Conservation (phyloP, 768 basidiomycete genomes). For the Podaxis sp. region DNA sequence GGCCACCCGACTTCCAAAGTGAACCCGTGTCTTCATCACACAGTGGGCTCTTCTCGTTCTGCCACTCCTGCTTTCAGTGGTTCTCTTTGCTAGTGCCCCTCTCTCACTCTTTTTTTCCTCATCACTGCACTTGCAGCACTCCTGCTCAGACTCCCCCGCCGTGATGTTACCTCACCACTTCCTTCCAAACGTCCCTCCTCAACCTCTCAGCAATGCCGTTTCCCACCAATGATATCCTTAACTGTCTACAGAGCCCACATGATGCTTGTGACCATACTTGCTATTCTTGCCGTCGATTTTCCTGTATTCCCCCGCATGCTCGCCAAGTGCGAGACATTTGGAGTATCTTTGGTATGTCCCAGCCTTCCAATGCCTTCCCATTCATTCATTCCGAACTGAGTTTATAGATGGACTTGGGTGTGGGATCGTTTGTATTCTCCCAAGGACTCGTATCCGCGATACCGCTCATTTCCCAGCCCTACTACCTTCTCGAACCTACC, state of each 20-base stretch:
- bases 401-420: slow-evolving; percentile 92
- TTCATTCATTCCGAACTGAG: slow-evolving; percentile 6
- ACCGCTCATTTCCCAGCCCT: slow-evolving; percentile 67
- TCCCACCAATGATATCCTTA: slow-evolving; percentile 69
- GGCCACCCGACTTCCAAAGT: slow-evolving; percentile 46
- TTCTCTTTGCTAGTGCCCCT: slow-evolving; percentile 65
- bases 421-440: slow-evolving; percentile 96
- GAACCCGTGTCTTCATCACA: slow-evolving; percentile 37
- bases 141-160: slow-evolving; percentile 43
- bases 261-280: slow-evolving; percentile 91
- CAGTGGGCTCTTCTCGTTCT: slow-evolving; percentile 70
- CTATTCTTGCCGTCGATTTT: slow-evolving; percentile 96
- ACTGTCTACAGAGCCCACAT: slow-evolving; percentile 91
- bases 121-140: slow-evolving; percentile 47
- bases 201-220: slow-evolving; percentile 20
- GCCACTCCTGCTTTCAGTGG: slow-evolving; percentile 81
- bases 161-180: slow-evolving; percentile 47
- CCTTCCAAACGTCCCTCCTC: slow-evolving; percentile 41
- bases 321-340: slow-evolving; percentile 93
- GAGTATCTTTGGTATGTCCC: no score
- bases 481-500: slow-evolving; percentile 48
- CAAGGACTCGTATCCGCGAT: slow-evolving; percentile 89
- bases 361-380: no score
- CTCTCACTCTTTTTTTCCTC: slow-evolving; percentile 42
- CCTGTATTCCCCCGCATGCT: slow-evolving; percentile 83